Evolutionary conservation across 176 grass and related monocot species (phyloP).

Genomic region (Luzula sylvatica): DNA sequence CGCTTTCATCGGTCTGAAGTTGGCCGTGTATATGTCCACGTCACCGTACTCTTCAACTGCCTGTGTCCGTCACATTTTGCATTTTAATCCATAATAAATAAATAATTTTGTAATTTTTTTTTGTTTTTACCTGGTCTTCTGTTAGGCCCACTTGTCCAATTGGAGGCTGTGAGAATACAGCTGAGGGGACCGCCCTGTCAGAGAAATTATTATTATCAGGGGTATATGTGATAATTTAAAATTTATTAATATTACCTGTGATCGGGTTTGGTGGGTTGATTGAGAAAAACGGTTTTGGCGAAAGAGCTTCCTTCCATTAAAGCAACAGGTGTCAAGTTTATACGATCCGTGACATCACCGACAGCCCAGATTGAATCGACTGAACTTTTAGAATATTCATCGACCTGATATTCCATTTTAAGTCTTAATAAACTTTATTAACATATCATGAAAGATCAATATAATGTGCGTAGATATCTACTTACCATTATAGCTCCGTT

Average conservation of each 20-base stretch:
- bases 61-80: constrained; percentile 25
- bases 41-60: constrained; percentile 62
- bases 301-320: constrained; percentile 77
- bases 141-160: constrained; percentile 87
- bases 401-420: constrained; percentile 28
- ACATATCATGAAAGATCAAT: background rate
- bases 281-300: constrained; percentile 52
- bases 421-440: background rate
- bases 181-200: constrained; percentile 73
- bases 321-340: constrained; percentile 75
- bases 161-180: constrained; percentile 84
- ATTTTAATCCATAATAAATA: constrained; percentile 7
- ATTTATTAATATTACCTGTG: constrained; percentile 31
- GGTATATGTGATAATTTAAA: constrained; percentile 7
- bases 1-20: constrained; percentile 87
- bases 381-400: constrained; percentile 58
- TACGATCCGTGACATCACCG: constrained; percentile 68
- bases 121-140: constrained; percentile 83
- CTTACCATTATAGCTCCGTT: constrained; percentile 64
- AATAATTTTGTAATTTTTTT: too few species aligned
- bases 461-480: too few species aligned
- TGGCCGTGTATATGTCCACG: constrained; percentile 63
- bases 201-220: constrained; percentile 10
- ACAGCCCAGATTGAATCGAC: constrained; percentile 84
- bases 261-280: constrained; percentile 67